These are phyloP conservation scores for Yamadazyma diospyri DNA, from an alignment of 1,139 yeast genomes.

Conservation along the genomic window DNA sequence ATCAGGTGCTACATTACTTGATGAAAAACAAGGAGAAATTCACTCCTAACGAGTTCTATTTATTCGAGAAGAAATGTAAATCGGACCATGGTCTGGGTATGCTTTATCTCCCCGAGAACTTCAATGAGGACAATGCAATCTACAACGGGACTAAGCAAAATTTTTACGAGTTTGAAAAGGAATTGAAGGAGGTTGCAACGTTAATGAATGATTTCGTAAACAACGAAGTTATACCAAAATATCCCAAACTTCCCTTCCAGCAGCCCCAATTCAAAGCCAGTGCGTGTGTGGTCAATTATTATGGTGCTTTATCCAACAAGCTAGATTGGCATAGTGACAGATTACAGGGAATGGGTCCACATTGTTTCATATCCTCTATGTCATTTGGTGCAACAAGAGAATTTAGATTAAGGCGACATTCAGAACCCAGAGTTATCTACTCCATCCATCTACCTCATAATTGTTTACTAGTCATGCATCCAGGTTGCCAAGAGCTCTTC, in stretches of 20 bases:
- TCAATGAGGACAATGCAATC: slow-evolving; percentile 26
- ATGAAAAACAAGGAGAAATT: slow-evolving; percentile 37
- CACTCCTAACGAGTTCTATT: slow-evolving; percentile 42
- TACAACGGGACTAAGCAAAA: slow-evolving; percentile 12
- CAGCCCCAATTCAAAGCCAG: slow-evolving; percentile 42
- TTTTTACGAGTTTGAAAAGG: slow-evolving; percentile 11
- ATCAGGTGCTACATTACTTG: slow-evolving; percentile 37
- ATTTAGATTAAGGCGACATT: slow-evolving; percentile 49
- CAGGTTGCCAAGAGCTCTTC: slow-evolving; percentile 71
- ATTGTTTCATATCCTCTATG: slow-evolving; percentile 59
- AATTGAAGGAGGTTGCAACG: slow-evolving; percentile 36
- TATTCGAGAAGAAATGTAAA: slow-evolving; percentile 57
- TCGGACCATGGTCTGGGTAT: slow-evolving; percentile 49
- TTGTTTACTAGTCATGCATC: slow-evolving; percentile 64
- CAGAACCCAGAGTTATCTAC: slow-evolving; percentile 27
- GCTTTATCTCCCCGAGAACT: slow-evolving; percentile 25
- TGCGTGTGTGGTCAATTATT: slow-evolving; percentile 55
- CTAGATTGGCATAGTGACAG: slow-evolving; percentile 77
- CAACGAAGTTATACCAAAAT: slow-evolving; percentile 25
- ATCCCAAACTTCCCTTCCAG: slow-evolving; percentile 24
- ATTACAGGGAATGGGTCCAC: slow-evolving; percentile 66
- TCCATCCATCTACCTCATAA: slow-evolving; percentile 64
- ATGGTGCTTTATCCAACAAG: slow-evolving; percentile 43
- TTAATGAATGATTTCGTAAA: slow-evolving; percentile 44
- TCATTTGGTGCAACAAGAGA: slow-evolving; percentile 67